Evolutionary conservation across 129 eudicot genomes (phyloP), one percentile per base, ranked within the genome.

Genomic region (Oenanthe sinensis): DNA sequence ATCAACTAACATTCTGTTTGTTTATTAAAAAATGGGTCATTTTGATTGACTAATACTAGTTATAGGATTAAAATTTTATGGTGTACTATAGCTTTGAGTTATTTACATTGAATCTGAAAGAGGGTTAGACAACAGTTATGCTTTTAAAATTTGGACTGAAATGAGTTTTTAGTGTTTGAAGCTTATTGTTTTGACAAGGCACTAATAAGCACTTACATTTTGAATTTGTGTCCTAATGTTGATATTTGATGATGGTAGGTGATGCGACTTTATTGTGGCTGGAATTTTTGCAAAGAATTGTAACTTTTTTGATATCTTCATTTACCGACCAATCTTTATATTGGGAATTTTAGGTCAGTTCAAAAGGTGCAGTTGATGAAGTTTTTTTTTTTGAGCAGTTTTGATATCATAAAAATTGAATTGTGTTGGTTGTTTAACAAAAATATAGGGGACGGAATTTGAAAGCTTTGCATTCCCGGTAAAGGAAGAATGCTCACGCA

Each of bases 161-260:
- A 40, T 16, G 12, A 22, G 16, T 45, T 77, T 77, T 63, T 72
- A 24, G n/a, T 62, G 17, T 37, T 36, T 74, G 0, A 58, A 24
- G 60, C 37, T 81, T 50, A 20, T 77, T 42, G 63, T 73, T 54
- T 58, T 60, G 43, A 62, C 77, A 52, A 2, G 13, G 37, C 12
- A 24, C 28, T 28, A 36, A 33, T 8, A 24, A 16, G 58, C 13
- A 19, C 76, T 49, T 74, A 14, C 58, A 37, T 49, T 40, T 83
- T 40, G 15, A 71, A 5, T 39, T 39, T 71, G 30, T 74, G 78
- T 52, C 82, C 82, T 83, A 87, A 86, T 76, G 68, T 76, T 75
- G 82, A 71, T 86, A 78, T 78, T 68, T 77, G 79, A 60, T 80
- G 60, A 78, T 86, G 89, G 83, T 87, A 83, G 87, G 87, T 86